Evolutionary conservation across 768 basidiomycete genomes (phyloP), one percentile per base, ranked within the genome.

Genomic region (Boletus insuetus): DNA sequence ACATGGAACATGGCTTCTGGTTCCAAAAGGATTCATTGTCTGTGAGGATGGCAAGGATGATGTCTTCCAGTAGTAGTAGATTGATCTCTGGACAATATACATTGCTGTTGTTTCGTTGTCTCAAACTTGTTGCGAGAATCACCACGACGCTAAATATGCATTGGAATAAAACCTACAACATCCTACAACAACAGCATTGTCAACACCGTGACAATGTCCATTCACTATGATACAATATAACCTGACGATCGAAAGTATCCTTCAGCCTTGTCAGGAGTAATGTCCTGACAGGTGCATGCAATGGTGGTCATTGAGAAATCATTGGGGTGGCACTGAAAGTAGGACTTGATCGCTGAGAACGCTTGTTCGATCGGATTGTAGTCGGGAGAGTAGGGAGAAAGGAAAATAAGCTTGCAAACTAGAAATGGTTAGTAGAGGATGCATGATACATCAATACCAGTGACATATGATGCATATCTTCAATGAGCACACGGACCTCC

Each of bases 391-490:
- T 34, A 34, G 10, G 32, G 32, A 34, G 32, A 11, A 13, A 34
- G 32, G 13, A 12, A 34, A 13, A 34, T 34, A 34, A 34, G 32
- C 32, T 34, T 34, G 32, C 32, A 34, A 34, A 34, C 32, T 12
- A 34, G 32, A 3, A 26, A 16, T 3, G 2, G 13, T 52, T 45
- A 52, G 43, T 31, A 38, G 24, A 26, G 24, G 24, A 26, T 26
- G 24, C 10, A 45, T 16, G 42, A 26, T 26, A 26, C 24, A 26
- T 26, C 6, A 6, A 32, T 3, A 11, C 9, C 29, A 13, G 20
- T 4, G 16, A 50, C 26, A 56, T 34, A 68, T 51, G 14, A 58
- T 64, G 43, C 60, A 68, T 34, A 52, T 62, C 58, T 32, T 64
- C 58, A 53, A 64, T 17, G 0, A 71, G 38, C 17, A 34, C 34